A percentile compares a stretch with the other conserved stretches of the same genome.
These are phyloP conservation scores for Ilyonectria sp. DNA, from an alignment of 2,329 filamentous ascomycete species.

Conservation along the genomic window DNA sequence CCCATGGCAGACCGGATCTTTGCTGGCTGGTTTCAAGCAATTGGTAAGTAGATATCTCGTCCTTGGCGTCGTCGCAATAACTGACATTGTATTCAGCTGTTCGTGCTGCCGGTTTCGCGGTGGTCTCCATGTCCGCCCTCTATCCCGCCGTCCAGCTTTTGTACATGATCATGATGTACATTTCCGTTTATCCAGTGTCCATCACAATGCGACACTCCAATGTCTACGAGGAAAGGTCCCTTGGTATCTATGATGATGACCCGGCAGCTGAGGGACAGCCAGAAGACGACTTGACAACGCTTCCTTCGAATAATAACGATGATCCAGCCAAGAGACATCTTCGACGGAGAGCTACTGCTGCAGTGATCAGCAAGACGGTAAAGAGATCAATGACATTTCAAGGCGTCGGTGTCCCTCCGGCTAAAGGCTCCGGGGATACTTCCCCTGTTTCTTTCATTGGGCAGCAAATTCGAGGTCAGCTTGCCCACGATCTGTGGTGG, in stretches of 20 bases:
- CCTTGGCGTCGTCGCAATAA: not conserved
- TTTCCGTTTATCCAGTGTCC: constrained; percentile 74
- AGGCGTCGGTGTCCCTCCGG: constrained; percentile 58
- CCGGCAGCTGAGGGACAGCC: constrained; percentile 37
- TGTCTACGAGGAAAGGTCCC: constrained; percentile 78
- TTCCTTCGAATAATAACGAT: constrained; percentile 51
- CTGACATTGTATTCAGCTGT: constrained; percentile 61
- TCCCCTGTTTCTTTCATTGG: constrained; percentile 65
- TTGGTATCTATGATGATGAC: constrained; percentile 70
- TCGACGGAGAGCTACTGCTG: constrained; percentile 43
- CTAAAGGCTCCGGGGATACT: constrained; percentile 46
- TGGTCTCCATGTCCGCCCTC: constrained; percentile 71
- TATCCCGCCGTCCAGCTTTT: constrained; percentile 72
- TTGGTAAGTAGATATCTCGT: constrained; percentile 57
- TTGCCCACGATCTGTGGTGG: constrained; percentile 78
- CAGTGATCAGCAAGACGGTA: constrained; percentile 53
- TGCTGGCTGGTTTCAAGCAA: constrained; percentile 76
- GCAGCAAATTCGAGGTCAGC: constrained; percentile 74
- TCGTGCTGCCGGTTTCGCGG: constrained; percentile 76
- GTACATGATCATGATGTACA: constrained; percentile 78
- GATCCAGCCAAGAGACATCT: constrained; percentile 35
- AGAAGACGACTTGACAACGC: constrained; percentile 41
- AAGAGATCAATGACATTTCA: constrained; percentile 59
- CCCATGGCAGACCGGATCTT: constrained; percentile 69
- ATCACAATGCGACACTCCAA: constrained; percentile 79